phyloP scores from a whole-genome alignment of 352 stramenopile genomes.

The Saprolegnia parasitica region DNA sequence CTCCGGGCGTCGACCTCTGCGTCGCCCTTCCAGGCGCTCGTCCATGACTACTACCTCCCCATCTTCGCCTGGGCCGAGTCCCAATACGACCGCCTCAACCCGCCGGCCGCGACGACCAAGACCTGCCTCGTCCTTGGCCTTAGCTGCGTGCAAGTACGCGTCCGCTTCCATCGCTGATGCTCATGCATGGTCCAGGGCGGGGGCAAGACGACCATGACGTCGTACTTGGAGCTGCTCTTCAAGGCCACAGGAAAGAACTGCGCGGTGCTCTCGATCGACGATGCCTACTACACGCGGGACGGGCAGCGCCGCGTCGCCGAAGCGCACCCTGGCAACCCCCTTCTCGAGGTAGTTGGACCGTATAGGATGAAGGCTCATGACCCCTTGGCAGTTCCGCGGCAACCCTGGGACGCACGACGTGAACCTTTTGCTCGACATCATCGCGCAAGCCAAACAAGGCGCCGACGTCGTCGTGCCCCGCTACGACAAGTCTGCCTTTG shows the following conservation, averaged over 20 bases:
- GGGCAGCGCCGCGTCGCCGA: slow-evolving; percentile 61
- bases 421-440: slow-evolving; percentile 51
- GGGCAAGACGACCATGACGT: slow-evolving; percentile 79
- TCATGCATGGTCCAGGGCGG: slow-evolving; percentile 38
- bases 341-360: slow-evolving; percentile 54
- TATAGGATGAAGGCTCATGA: neutral
- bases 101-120: slow-evolving; percentile 11
- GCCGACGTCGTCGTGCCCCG: slow-evolving; percentile 49
- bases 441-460: slow-evolving; percentile 52
- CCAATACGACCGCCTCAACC: slow-evolving; percentile 40
- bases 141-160: slow-evolving; percentile 61
- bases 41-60: slow-evolving; percentile 73
- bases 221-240: slow-evolving; percentile 62
- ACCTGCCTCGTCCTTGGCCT: slow-evolving; percentile 66
- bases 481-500: slow-evolving; percentile 77
- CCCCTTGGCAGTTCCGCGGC: slow-evolving; percentile 56
- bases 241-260: slow-evolving; percentile 49
- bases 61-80: slow-evolving; percentile 69
- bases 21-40: slow-evolving; percentile 2
- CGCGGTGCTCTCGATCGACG: slow-evolving; percentile 74
- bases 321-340: slow-evolving; percentile 54
- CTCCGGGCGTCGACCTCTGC: neutral
- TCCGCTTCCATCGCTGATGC: neutral
- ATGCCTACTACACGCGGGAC: slow-evolving; percentile 69
- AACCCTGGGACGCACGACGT: slow-evolving; percentile 82